Conservation (phyloP, 805 yeast genomes). For the Candida sanyiensis region DNA sequence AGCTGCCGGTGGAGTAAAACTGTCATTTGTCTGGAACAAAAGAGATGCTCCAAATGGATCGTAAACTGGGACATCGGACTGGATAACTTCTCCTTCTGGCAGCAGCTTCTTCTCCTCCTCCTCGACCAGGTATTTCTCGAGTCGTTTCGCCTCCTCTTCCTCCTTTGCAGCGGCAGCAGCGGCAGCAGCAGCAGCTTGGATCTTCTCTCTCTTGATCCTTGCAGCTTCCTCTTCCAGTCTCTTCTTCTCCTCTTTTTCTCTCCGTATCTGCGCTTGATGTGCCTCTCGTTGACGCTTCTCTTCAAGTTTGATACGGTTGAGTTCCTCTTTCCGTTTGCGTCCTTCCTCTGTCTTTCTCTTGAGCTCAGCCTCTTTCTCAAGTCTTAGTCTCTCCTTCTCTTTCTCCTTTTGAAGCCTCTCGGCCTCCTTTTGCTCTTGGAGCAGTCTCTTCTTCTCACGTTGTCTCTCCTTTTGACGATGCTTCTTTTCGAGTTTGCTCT, state of each 20-base stretch:
- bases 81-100: no score
- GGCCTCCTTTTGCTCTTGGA: slow-evolving; percentile 51
- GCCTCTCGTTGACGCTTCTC: slow-evolving; percentile 33
- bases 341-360: slow-evolving; percentile 40
- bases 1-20: neutral
- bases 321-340: slow-evolving; percentile 33
- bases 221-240: slow-evolving; percentile 35
- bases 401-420: slow-evolving; percentile 41
- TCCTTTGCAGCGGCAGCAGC: slow-evolving; percentile 35
- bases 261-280: slow-evolving; percentile 32
- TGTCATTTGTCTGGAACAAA: slow-evolving; percentile 9
- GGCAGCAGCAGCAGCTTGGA: slow-evolving; percentile 26
- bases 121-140: slow-evolving; percentile 29
- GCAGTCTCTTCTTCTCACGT: slow-evolving; percentile 60
- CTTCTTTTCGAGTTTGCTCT: slow-evolving; percentile 61
- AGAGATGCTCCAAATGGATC: slow-evolving; percentile 3
- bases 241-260: slow-evolving; percentile 24
- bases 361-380: slow-evolving; percentile 32
- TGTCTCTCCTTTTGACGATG: slow-evolving; percentile 53
- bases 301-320: slow-evolving; percentile 36
- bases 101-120: slow-evolving; percentile 26
- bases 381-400: slow-evolving; percentile 34
- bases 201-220: slow-evolving; percentile 28
- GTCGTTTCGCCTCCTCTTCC: slow-evolving; percentile 27
- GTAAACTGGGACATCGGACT: slow-evolving; percentile 8